Evolutionary conservation across 108 stramenopile genomes (phyloP).

Genomic region (Skeletonema potamos): DNA sequence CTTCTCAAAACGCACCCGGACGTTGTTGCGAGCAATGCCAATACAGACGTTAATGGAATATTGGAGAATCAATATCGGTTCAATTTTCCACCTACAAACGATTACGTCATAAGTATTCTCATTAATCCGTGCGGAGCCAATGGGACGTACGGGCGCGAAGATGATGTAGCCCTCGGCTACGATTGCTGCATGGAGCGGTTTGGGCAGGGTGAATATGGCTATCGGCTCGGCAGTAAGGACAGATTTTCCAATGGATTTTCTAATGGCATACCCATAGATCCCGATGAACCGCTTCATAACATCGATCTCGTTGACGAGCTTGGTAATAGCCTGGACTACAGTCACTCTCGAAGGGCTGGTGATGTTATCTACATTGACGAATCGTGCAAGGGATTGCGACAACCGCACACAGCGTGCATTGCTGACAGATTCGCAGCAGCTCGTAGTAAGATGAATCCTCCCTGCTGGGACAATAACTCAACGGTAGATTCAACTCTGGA

Average conservation of each 20-base stretch:
- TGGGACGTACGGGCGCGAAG: conserved; percentile 40
- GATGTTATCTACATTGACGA: conserved; percentile 50
- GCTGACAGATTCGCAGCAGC: conserved; percentile 34
- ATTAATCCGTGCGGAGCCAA: conserved; percentile 51
- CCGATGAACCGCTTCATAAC: conserved; percentile 53
- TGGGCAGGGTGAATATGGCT: conserved; percentile 47
- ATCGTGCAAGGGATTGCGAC: conserved; percentile 25
- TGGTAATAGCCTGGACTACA: conserved; percentile 21
- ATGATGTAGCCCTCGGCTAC: conserved; percentile 33
- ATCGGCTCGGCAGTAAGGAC: conserved; percentile 21
- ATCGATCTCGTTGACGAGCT: conserved; percentile 50
- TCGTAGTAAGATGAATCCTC: conserved; percentile 22
- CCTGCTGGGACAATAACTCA: conserved; percentile 60
- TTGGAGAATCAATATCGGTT: conserved; percentile 5
- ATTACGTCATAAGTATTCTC: conserved; percentile 33
- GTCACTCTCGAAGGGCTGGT: conserved; percentile 42
- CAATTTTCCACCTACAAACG: conserved; percentile 39
- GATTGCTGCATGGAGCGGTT: conserved; percentile 44
- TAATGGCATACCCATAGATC: conserved; percentile 21
- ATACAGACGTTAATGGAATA: conserved; percentile 1
- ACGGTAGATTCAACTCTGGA: conserved; percentile 50
- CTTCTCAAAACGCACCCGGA: conserved; percentile 29
- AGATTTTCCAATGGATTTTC: conserved; percentile 31
- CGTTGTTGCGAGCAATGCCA: conserved; percentile 11
- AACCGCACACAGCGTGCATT: conserved; percentile 46